These are phyloP conservation scores for Parasarocladium wereldwijsianum DNA, from an alignment of 2,329 filamentous ascomycete genomes.

Conservation along the genomic window DNA sequence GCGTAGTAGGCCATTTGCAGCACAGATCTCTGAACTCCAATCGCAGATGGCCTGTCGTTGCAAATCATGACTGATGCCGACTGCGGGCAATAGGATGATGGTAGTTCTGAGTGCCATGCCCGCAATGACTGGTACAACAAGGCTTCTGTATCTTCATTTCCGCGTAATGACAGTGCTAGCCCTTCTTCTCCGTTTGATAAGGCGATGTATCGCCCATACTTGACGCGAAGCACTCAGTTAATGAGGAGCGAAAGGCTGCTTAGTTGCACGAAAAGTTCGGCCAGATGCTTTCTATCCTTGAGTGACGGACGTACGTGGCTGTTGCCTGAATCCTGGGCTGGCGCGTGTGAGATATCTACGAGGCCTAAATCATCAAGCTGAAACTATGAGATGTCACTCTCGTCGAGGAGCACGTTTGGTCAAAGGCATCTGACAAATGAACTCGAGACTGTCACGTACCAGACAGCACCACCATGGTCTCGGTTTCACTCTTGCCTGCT, in stretches of 20 bases:
- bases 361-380: constrained; percentile 2
- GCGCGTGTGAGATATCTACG: background rate
- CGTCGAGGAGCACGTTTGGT: constrained; percentile 1
- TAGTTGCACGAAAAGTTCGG: constrained; percentile 1
- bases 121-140: background rate
- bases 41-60: background rate
- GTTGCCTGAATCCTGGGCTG: background rate
- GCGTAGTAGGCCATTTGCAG: constrained; percentile 2
- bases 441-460: constrained; percentile 1
- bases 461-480: constrained; percentile 3
- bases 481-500: too few species aligned
- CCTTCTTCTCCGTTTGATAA: background rate
- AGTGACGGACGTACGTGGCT: too few species aligned
- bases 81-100: background rate
- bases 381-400: background rate
- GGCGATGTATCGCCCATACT: background rate
- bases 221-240: background rate
- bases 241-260: background rate
- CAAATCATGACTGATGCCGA: background rate
- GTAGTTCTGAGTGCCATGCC: background rate
- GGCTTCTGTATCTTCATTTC: too few species aligned
- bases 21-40: constrained; percentile 1
- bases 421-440: background rate
- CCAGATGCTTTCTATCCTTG: background rate
- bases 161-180: too few species aligned